Evolutionary conservation across 164 flowering plant genomes (phyloP), one percentile per base, ranked within the genome.

Genomic region (Saururus chinensis): DNA sequence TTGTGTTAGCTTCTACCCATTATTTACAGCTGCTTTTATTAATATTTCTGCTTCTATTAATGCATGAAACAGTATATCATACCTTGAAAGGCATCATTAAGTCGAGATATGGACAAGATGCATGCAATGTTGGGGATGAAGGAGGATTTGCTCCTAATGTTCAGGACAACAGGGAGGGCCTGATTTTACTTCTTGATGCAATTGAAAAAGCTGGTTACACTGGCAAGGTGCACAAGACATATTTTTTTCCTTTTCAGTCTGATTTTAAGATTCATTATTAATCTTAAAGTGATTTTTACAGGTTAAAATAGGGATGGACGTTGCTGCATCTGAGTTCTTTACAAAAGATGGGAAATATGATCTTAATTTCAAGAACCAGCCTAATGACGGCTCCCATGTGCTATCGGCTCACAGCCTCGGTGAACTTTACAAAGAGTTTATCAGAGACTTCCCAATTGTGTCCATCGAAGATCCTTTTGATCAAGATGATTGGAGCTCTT

Each of bases 381-480:
- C 96, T 72, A 93, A 93, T 80, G 92, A 93, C 77, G 96, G 96
- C 56, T 80, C 90, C 69, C 84, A 85, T 70, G 85, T 85, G 59
- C 81, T 60, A 45, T 60, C 92, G 51, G 91, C 82, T 55, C 78
- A 81, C 66, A 79, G 80, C 58, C 90, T 93, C 0, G 63, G 88
- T 52, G 81, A 86, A n/a, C 82, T 93, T 56, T 93, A 93, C 81
- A 77, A 79, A 64, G 87, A 86, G 63, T 93, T 93, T 76, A 71
- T 88, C 55, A 77, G 73, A 68, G 96, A 93, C 60, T 93, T 86
- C 69, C 99, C 97, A 22, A 90, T 93, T 71, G 96, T 87, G 63
- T 93, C 99, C n/a, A 90, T 90, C 66, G 97, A 93, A 74, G 99
- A 93, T 75, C 99, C 99, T n/a, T 93, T 93, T 76, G 99, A 93